Evolutionary conservation across 2,329 filamentous ascomycete genomes (phyloP).

Genomic region (Xylariaceae sp.): DNA sequence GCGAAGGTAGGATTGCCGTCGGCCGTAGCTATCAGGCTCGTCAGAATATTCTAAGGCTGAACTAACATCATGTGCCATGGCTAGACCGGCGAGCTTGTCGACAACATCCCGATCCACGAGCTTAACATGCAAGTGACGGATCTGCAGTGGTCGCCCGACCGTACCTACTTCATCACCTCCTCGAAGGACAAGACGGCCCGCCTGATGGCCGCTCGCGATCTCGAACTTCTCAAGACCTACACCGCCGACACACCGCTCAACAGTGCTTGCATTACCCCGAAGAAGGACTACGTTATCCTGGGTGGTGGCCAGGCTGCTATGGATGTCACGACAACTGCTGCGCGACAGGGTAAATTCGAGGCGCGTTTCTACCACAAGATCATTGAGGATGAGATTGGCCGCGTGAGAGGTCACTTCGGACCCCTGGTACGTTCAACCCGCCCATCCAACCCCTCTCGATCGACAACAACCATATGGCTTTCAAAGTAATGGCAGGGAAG

Average conservation of each 20-base stretch:
- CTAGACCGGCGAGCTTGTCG: conserved; percentile 72
- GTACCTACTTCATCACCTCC: conserved; percentile 96
- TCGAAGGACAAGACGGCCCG: conserved; percentile 93
- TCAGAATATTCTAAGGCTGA: neutral
- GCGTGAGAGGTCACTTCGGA: conserved; percentile 95
- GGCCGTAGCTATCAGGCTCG: neutral
- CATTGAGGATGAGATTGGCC: conserved; percentile 97
- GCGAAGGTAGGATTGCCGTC: conserved; percentile 58
- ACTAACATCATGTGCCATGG: conserved; percentile 18
- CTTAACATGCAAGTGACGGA: conserved; percentile 79
- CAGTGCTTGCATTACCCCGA: conserved; percentile 86
- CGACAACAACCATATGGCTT: neutral
- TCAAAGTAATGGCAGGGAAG: neutral
- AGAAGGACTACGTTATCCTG: conserved; percentile 97
- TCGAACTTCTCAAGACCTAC: conserved; percentile 91
- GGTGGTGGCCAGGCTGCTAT: conserved; percentile 97
- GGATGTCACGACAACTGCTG: conserved; percentile 93
- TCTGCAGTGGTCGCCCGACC: conserved; percentile 88
- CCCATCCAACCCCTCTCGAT: neutral
- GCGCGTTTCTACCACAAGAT: conserved; percentile 99
- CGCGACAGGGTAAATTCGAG: conserved; percentile 97
- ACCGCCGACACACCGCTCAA: conserved; percentile 90
- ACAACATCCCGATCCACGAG: conserved; percentile 81
- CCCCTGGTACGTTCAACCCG: conserved; percentile 52
- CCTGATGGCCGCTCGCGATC: conserved; percentile 79